A percentile compares a stretch with the other conserved stretches of the same genome.
These are phyloP conservation scores for Vitrella brassicaformis DNA, from an alignment of 73 alveolate genomes.

Conservation along the genomic window DNA sequence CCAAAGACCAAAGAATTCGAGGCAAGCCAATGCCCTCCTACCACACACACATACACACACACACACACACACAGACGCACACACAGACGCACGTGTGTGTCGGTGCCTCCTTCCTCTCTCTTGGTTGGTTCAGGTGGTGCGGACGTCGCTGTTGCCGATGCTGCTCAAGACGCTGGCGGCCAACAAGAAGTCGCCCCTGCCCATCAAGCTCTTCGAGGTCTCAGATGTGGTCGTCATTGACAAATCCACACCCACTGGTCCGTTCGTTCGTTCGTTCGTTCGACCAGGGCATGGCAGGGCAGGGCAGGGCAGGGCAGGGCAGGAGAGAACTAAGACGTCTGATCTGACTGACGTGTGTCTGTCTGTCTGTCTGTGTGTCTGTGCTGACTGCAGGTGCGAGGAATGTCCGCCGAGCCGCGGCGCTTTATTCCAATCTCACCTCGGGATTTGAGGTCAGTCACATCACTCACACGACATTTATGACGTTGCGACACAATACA, in stretches of 20 bases:
- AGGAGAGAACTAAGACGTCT: no score
- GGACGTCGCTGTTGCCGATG: slow-evolving; percentile 93
- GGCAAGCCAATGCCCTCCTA: no score
- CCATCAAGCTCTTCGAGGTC: slow-evolving; percentile 77
- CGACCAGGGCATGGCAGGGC: no score
- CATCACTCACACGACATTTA: no score
- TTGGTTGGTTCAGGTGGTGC: slow-evolving; percentile 45
- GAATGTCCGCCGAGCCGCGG: neutral
- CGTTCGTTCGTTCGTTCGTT: no score
- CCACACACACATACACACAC: no score
- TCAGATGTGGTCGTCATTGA: slow-evolving; percentile 75
- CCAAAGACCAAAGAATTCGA: slow-evolving; percentile 59
- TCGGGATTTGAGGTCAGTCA: neutral
- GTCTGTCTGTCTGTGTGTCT: no score
- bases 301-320: no score
- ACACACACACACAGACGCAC: no score
- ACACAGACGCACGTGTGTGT: slow-evolving; percentile 4
- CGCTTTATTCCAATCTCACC: neutral
- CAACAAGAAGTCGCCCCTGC: slow-evolving; percentile 62
- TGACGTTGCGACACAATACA: no score
- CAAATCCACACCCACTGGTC: neutral
- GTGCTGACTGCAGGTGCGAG: no score
- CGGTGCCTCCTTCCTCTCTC: neutral
- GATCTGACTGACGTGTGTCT: no score
- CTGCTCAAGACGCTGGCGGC: slow-evolving; percentile 74